Evolutionary conservation across 2,329 filamentous ascomycete genomes (phyloP).

Genomic region (Zopfia rhizophila): DNA sequence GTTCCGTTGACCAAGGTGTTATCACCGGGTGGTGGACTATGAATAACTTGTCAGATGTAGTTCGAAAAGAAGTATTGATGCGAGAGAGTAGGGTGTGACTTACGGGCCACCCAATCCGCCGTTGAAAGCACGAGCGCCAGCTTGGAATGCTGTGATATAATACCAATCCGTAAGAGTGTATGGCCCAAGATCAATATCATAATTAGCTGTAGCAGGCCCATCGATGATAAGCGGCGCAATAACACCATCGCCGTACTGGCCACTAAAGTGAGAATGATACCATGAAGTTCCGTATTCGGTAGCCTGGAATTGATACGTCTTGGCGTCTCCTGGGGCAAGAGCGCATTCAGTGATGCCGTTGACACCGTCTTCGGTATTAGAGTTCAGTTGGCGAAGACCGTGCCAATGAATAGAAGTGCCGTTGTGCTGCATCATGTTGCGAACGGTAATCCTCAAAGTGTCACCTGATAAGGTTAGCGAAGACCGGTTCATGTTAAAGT

Average conservation of each 20-base stretch:
- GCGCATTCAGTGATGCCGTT: constrained; percentile 56
- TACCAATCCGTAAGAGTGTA: constrained; percentile 54
- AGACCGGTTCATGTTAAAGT: not conserved
- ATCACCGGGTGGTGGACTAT: constrained; percentile 57
- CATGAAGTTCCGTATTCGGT: constrained; percentile 49
- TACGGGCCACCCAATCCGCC: constrained; percentile 23
- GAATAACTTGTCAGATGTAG: too few relatives aligned
- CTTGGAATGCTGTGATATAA: constrained; percentile 49
- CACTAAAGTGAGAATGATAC: constrained; percentile 57
- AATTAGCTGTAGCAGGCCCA: constrained; percentile 43
- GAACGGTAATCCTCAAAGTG: constrained; percentile 57
- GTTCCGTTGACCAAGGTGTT: constrained; percentile 65
- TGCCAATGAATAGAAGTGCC: constrained; percentile 73
- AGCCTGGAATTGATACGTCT: constrained; percentile 40
- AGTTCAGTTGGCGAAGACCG: constrained; percentile 66
- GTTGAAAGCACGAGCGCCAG: constrained; percentile 33
- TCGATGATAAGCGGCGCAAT: constrained; percentile 46
- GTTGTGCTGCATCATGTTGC: constrained; percentile 65
- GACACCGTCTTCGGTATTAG: constrained; percentile 67
- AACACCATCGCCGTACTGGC: constrained; percentile 56
- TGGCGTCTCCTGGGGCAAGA: constrained; percentile 60
- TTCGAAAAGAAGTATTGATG: constrained; percentile 19
- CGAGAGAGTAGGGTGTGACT: constrained; percentile 21
- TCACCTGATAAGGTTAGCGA: constrained; percentile 34
- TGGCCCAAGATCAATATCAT: constrained; percentile 41